Percentiles rank a stretch among this genome's conserved stretches.
Conservation (phyloP, 2,329 filamentous ascomycete species). For the Xylariaceae sp. region DNA sequence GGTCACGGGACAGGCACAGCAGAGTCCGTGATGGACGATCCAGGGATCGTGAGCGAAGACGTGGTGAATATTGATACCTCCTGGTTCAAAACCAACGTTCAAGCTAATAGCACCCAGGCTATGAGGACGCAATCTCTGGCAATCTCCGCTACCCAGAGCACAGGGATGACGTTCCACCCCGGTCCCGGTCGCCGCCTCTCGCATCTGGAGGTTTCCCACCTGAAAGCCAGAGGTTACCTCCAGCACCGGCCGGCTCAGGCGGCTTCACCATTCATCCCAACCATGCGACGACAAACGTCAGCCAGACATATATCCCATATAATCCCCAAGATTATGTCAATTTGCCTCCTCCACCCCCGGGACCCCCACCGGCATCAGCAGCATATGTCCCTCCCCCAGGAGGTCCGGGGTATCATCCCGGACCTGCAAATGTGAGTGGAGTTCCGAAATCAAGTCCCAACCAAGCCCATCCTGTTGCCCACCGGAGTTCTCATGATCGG, state of each 20-base stretch:
- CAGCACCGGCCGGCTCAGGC: conserved; percentile 19
- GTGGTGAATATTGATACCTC: conserved; percentile 20
- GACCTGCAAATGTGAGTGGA: conserved; percentile 34
- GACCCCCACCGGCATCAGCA: conserved; percentile 22
- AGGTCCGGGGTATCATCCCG: conserved; percentile 22
- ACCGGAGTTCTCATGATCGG: conserved; percentile 29
- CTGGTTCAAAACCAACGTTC: not conserved
- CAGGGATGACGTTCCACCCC: conserved; percentile 19
- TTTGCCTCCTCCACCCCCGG: conserved; percentile 26
- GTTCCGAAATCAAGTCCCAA: conserved; percentile 25
- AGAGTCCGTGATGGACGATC: conserved; percentile 30
- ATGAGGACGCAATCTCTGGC: conserved; percentile 28
- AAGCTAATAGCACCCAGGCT: conserved; percentile 25
- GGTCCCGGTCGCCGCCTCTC: conserved; percentile 28
- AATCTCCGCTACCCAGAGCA: conserved; percentile 26
- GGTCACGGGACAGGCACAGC: conserved; percentile 25
- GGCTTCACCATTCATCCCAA: conserved; percentile 30
- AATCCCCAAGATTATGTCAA: conserved; percentile 28
- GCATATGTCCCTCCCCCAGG: conserved; percentile 20
- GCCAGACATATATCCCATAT: conserved; percentile 27
- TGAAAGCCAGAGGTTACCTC: conserved; percentile 14
- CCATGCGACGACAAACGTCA: conserved; percentile 28
- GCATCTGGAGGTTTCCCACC: conserved; percentile 30
- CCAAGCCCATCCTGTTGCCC: conserved; percentile 23
- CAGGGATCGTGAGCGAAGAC: conserved; percentile 34